Conservation (phyloP, 2,329 filamentous ascomycete species). For the Diplocarpon mali region DNA sequence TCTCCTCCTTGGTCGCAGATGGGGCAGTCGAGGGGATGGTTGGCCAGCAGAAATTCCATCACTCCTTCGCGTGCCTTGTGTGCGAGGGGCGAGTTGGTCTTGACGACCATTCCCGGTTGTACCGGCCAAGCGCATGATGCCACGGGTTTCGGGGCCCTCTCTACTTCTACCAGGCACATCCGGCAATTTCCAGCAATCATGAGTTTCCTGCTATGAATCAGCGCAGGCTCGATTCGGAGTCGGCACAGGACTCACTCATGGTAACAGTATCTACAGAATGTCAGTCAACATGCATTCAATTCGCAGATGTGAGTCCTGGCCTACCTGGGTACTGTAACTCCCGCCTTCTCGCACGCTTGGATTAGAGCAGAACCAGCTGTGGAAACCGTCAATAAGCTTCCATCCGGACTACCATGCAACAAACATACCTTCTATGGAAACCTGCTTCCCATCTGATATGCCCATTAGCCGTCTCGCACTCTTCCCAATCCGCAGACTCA, state of each 20-base stretch:
- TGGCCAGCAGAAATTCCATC: slow-evolving; percentile 96
- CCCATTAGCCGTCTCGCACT: slow-evolving; percentile 24
- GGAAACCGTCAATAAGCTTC: slow-evolving; percentile 29
- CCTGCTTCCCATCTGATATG: slow-evolving; percentile 81
- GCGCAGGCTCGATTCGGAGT: slow-evolving; percentile 10
- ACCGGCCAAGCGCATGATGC: slow-evolving; percentile 99
- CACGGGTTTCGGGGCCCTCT: slow-evolving; percentile 90
- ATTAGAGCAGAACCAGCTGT: slow-evolving; percentile 92
- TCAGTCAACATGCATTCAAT: slow-evolving; percentile 14
- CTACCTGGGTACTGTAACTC: slow-evolving; percentile 75
- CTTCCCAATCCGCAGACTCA: slow-evolving; percentile 9
- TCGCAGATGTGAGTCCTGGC: slow-evolving; percentile 20
- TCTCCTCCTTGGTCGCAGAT: slow-evolving; percentile 99
- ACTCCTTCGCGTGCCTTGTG: slow-evolving; percentile 98
- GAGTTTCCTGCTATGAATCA: slow-evolving; percentile 57
- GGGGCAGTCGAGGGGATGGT: slow-evolving; percentile 91
- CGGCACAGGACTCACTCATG: slow-evolving; percentile 62
- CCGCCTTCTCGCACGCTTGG: slow-evolving; percentile 98
- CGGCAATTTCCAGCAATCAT: slow-evolving; percentile 99
- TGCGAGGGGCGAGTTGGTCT: slow-evolving; percentile 90
- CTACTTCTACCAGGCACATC: slow-evolving; percentile 99
- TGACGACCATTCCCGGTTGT: slow-evolving; percentile 96
- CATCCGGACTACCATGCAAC: slow-evolving; percentile 10
- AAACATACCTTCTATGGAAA: slow-evolving; percentile 81
- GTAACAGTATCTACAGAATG: slow-evolving; percentile 74